phyloP scores from a whole-genome alignment of 2,329 filamentous ascomycete genomes.

The Huntiella abstrusa region DNA sequence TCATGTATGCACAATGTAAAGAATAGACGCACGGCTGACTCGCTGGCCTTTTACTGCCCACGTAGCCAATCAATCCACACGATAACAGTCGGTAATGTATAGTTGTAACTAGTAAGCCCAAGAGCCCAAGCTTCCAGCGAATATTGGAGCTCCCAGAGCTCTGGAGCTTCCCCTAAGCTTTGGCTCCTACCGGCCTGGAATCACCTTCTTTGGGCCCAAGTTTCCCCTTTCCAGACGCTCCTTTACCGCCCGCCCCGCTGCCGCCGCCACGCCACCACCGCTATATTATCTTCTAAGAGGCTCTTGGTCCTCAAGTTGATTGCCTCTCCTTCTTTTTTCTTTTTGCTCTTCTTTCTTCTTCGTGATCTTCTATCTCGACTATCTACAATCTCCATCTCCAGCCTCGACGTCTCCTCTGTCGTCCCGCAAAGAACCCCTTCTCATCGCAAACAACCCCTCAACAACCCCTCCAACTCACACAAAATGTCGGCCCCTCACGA shows the following conservation, averaged over 20 bases:
- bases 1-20: too few relatives aligned
- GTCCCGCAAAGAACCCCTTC: not conserved
- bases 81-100: too few relatives aligned
- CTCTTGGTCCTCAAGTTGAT: constrained; percentile 2
- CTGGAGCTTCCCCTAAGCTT: too few relatives aligned
- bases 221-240: not conserved
- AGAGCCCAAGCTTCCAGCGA: too few relatives aligned
- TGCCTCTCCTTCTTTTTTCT: constrained; percentile 2
- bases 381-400: not conserved
- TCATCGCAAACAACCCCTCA: not conserved
- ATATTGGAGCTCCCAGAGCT: too few relatives aligned
- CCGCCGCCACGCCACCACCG: constrained; percentile 3
- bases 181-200: too few relatives aligned
- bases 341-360: not conserved
- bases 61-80: too few relatives aligned
- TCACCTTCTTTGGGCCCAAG: too few relatives aligned
- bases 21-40: too few relatives aligned
- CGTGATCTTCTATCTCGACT: not conserved
- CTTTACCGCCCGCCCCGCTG: constrained; percentile 5
- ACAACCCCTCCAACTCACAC: too few relatives aligned
- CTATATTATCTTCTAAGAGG: not conserved
- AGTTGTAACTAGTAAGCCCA: too few relatives aligned
- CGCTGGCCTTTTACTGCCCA: too few relatives aligned
- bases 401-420: not conserved
- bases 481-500: constrained; percentile 32